Conservation (phyloP, 257 asterid genomes). For the Plantago major region DNA sequence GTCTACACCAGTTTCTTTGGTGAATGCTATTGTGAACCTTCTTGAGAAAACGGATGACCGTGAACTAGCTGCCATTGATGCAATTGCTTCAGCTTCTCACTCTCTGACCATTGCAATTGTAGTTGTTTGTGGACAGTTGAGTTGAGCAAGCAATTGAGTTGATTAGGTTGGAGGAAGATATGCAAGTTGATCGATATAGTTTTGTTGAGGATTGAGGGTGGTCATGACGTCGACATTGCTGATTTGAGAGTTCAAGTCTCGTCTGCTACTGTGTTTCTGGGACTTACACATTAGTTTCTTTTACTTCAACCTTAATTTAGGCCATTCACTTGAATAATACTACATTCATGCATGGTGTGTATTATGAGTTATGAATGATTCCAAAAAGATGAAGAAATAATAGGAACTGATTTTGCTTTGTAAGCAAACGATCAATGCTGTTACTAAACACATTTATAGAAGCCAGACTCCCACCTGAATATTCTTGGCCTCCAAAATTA, state of each 20-base stretch:
- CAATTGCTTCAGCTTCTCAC: constrained; percentile 84
- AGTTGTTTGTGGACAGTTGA: constrained; percentile 49
- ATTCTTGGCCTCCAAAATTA: too few species aligned
- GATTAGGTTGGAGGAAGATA: constrained; percentile 90
- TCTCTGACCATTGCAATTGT: constrained; percentile 76
- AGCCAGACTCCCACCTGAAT: too few species aligned
- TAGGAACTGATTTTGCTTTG: too few species aligned
- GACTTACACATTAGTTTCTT: constrained; percentile 45
- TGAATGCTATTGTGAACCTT: constrained; percentile 48
- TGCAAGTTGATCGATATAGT: constrained; percentile 88
- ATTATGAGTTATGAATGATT: too few species aligned
- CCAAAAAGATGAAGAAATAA: too few species aligned
- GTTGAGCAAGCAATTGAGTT: too few species aligned
- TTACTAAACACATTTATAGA: too few species aligned
- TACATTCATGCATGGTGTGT: too few species aligned
- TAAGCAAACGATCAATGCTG: too few species aligned
- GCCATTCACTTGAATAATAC: constrained; percentile 18
- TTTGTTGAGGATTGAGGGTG: constrained; percentile 99
- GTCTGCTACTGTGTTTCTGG: constrained; percentile 81
- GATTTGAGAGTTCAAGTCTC: constrained; percentile 82
- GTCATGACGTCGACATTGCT: too few species aligned
- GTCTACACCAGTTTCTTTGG: constrained; percentile 72
- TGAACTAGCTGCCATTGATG: constrained; percentile 78
- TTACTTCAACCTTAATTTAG: constrained; percentile 18
- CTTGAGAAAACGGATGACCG: constrained; percentile 61